Base-by-base conservation (phyloP, 139 green algal species). In the Micractinium sp. region DNA sequence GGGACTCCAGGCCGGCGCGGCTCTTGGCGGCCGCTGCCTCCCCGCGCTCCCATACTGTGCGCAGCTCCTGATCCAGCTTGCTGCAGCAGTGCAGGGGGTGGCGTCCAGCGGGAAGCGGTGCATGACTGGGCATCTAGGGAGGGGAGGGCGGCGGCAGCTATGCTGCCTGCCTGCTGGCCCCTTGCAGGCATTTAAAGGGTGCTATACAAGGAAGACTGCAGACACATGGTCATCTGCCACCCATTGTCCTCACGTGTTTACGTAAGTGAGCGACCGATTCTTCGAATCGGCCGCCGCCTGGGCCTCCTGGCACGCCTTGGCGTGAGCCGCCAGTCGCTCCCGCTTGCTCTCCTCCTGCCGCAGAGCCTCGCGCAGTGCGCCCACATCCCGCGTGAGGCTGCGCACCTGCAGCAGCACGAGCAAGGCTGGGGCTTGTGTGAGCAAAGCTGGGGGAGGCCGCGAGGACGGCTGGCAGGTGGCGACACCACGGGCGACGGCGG, bases 361-460 rank as follows among this genome's bases (percentile, higher is more conserved):
- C 31, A 96, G 81, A 61, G 94, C 93, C 84, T 95, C 94, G 2
- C 89, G 87, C 27, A 96, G 87, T 1, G 85, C 91, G 38, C 93
- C 94, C 14, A 96, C 91, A 61, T 96, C 94, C 4, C 93, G 87
- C 4, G 90, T 95, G 23, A 96, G 77, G 16, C 93, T 90, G 2
- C 91, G 73, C 25, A 95, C 88, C 89, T 93, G 91, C 83, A 53
- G 12, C 12, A 4, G 23, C n/a, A 18, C 16, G 4, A 31, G 33
- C 31, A 38, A 66, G 16, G 77, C 31, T 1, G 22, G 33, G 18
- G 76, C 9, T 1, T 12, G n/a, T 22, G 39, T 38, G 23, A 53
- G 18, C 15, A 85, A 56, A 60, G 1, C 29, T 0, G 31, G 47
- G 3, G 27, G 29, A 1, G 71, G 29, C 9, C 16, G 19, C 7